Base-by-base conservation (phyloP, 257 asterid species). In the Phtheirospermum japonicum region DNA sequence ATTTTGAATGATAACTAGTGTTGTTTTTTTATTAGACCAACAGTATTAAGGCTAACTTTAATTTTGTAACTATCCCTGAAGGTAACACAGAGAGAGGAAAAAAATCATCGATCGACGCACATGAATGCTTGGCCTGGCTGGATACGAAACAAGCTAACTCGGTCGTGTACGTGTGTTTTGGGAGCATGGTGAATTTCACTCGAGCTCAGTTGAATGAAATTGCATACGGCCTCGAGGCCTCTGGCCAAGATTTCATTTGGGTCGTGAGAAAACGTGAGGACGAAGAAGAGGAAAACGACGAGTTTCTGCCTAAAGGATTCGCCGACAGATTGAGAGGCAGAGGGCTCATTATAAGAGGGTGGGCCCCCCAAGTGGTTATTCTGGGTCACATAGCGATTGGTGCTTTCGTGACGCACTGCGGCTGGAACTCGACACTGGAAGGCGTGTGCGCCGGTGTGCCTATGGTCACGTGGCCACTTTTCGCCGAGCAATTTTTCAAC, bases 221-320 rank as follows among this genome's bases (percentile, higher is more conserved):
- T 6, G 86, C 81, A 7, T 42, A 6, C 0, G 85, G 83, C 2
- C 71, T 80, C 26, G 80, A 80, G 23, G 19, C 19, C 2, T 74
- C 83, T 0, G 71, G 73, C 43, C 83, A 71, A 0, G 42, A 72
- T 23, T 80, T 80, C 75, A 46, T 77, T 0, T 77, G 86, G 83
- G 68, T 74, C 0, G 76, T 77, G 8, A 43, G 81, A 16, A 53
- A 53, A 4, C 32, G 48, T 16, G 11, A 36, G 4, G 7, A 9
- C 42, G 42, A 36, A 6, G 11, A 36, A 6, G 40, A 71, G n/a
- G 78, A 62, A 9, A 57, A 60, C 0, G 61, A 72, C 6, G 75
- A 77, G 6, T 83, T 81, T 76, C 11, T 85, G 61, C 97, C 89
- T 0, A 23, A 71, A 23, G 93, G 93, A 36, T 90, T 81, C 4